These are phyloP conservation scores for Penicillium chermesinum DNA, from an alignment of 495 filamentous ascomycete genomes.

Conservation along the genomic window DNA sequence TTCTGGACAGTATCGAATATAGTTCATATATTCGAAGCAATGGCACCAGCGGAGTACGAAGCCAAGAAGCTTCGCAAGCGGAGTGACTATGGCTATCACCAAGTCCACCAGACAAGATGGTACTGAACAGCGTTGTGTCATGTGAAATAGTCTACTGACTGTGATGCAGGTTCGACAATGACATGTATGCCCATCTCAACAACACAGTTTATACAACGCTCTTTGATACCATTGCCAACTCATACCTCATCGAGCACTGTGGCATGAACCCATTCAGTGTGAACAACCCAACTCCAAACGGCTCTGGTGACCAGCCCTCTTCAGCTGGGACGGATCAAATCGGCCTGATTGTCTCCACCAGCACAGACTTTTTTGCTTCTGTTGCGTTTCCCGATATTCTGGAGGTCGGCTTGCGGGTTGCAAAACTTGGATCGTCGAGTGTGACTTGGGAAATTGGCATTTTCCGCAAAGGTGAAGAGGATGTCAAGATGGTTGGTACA, in stretches of 20 bases:
- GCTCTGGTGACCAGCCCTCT: slow-evolving; percentile 8
- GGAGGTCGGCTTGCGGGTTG: slow-evolving; percentile 77
- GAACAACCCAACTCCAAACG: slow-evolving; percentile 26
- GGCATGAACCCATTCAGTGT: slow-evolving; percentile 60
- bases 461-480: slow-evolving; percentile 69
- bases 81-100: slow-evolving; percentile 70
- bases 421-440: slow-evolving; percentile 76
- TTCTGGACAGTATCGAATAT: neutral
- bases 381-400: slow-evolving; percentile 79
- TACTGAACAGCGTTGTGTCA: slow-evolving; percentile 27
- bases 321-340: slow-evolving; percentile 18
- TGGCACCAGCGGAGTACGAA: slow-evolving; percentile 32
- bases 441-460: slow-evolving; percentile 91
- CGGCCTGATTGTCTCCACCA: slow-evolving; percentile 69
- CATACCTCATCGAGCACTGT: slow-evolving; percentile 79
- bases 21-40: slow-evolving; percentile 3
- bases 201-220: slow-evolving; percentile 79
- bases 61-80: slow-evolving; percentile 59
- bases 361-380: slow-evolving; percentile 77
- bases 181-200: slow-evolving; percentile 90
- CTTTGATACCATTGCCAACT: slow-evolving; percentile 84
- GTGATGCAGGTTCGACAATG: slow-evolving; percentile 73
- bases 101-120: slow-evolving; percentile 89
- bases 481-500: slow-evolving; percentile 77
- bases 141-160: neutral